A percentile compares a stretch with the other conserved stretches of the same genome.
phyloP scores from a whole-genome alignment of 2,329 filamentous ascomycete genomes.

The Fusarium sp. region DNA sequence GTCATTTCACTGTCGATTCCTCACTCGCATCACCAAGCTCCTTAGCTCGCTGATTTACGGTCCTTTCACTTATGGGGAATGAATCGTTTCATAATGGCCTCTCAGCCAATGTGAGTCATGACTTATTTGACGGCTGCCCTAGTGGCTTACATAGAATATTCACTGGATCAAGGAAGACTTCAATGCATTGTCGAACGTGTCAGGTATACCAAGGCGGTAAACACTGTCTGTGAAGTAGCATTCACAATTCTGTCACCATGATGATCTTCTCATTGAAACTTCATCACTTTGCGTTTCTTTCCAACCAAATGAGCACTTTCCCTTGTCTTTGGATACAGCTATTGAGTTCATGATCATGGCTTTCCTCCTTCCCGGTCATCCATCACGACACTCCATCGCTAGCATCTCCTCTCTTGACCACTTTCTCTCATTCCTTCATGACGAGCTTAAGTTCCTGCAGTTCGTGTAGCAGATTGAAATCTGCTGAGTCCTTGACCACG shows the following conservation, averaged over 20 bases:
- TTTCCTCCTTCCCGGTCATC: background rate
- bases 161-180: fast-evolving
- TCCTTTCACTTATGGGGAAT: background rate
- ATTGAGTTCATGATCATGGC: too few relatives aligned
- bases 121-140: background rate
- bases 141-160: fast-evolving
- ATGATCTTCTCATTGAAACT: fast-evolving
- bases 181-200: fast-evolving
- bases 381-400: background rate
- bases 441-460: background rate
- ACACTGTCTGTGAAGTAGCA: fast-evolving
- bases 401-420: fast-evolving
- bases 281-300: fast-evolving
- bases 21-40: fast-evolving
- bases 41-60: fast-evolving
- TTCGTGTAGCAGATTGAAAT: background rate
- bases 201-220: fast-evolving
- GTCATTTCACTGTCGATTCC: background rate
- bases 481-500: background rate
- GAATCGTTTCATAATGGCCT: too few relatives aligned
- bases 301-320: fast-evolving
- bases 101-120: fast-evolving
- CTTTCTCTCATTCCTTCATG: background rate
- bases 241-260: background rate
- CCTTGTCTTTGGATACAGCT: background rate